Evolutionary conservation across 371 early-diverging fungal genomes (phyloP), one percentile per base, ranked within the genome.

Genomic region (Lichtheimia hyalospora): DNA sequence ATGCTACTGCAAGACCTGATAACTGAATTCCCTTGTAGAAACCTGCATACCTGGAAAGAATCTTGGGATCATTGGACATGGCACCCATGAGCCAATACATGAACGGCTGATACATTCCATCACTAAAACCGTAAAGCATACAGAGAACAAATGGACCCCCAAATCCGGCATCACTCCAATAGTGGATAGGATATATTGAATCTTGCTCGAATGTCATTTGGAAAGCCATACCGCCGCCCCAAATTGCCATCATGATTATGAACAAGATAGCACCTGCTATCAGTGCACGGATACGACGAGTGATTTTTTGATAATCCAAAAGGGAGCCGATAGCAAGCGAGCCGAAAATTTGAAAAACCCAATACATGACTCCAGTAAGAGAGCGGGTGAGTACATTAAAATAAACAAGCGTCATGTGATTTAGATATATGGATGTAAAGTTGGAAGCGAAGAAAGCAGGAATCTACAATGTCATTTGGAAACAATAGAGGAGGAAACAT

Each of bases 1-100:
- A 75, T 7, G 76, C 54, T 16, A 63, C 52, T 34, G 76, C 76
- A 15, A 71, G 70, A 54, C 73, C 76, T 14, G 71, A 73, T 14
- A 83, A 82, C 71, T 88, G 88, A 52, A 81, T 72, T 40, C 83
- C 85, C 68, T 88, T 85, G 79, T 88, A 88, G 63, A 84, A 88
- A 2, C 90, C 94, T 14, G 89, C 86, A 66, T 87, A 92, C 24
- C 88, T 80, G 42, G 92, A 82, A 23, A 90, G 77, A 34, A 80
- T 61, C 60, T 79, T 68, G 63, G 84, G 77, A 46, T 92, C 88
- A 69, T 89, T 89, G 23, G 87, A 80, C 53, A 89, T 79, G 48
- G 91, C 84, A 8, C 92, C 90, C 80, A 91, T 89, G 28, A 91
- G 62, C 91, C 92, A 92, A 81, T 90, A 89, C 28, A 85, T 79